These are phyloP conservation scores for Xylariaceae sp. DNA, from an alignment of 2,329 filamentous ascomycete genomes.

Conservation along the genomic window DNA sequence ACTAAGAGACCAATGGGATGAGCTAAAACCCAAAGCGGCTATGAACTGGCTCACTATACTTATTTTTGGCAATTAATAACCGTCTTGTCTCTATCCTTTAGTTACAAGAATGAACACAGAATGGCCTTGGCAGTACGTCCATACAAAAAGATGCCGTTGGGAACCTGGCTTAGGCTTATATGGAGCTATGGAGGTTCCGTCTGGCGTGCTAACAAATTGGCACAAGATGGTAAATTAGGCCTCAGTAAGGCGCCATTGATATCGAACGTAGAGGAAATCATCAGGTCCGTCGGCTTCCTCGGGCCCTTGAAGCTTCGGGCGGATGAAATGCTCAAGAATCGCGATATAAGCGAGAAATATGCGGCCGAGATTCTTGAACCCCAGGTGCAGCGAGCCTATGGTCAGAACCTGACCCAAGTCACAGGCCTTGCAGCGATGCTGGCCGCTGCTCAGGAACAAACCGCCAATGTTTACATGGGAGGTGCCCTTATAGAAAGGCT, in stretches of 20 bases:
- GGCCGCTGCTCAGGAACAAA: slow-evolving; percentile 20
- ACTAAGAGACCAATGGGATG: neutral
- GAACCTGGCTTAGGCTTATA: slow-evolving; percentile 18
- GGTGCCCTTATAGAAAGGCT: slow-evolving; percentile 16
- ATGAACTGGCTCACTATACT: neutral
- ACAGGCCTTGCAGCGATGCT: slow-evolving; percentile 20
- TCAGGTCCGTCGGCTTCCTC: slow-evolving; percentile 14
- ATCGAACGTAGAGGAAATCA: slow-evolving; percentile 13
- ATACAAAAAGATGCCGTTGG: slow-evolving; percentile 18
- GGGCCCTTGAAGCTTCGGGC: slow-evolving; percentile 13
- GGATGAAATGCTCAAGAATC: slow-evolving; percentile 6
- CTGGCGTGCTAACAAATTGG: slow-evolving; percentile 16
- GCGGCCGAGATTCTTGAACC: slow-evolving; percentile 21
- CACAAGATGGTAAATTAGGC: slow-evolving; percentile 12
- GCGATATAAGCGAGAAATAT: slow-evolving; percentile 20
- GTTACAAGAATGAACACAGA: slow-evolving; percentile 10
- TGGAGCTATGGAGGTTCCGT: slow-evolving; percentile 22
- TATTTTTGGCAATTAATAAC: slow-evolving; percentile 2
- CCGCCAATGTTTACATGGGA: slow-evolving; percentile 17
- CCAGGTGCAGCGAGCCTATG: slow-evolving; percentile 19
- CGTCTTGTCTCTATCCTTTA: neutral
- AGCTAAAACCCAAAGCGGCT: neutral
- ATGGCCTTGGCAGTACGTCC: slow-evolving; percentile 16
- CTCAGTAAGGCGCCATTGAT: slow-evolving; percentile 3
- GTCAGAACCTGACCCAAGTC: slow-evolving; percentile 14